phyloP scores from a whole-genome alignment of 495 filamentous ascomycete species.

The Aeminium ludgeri region DNA sequence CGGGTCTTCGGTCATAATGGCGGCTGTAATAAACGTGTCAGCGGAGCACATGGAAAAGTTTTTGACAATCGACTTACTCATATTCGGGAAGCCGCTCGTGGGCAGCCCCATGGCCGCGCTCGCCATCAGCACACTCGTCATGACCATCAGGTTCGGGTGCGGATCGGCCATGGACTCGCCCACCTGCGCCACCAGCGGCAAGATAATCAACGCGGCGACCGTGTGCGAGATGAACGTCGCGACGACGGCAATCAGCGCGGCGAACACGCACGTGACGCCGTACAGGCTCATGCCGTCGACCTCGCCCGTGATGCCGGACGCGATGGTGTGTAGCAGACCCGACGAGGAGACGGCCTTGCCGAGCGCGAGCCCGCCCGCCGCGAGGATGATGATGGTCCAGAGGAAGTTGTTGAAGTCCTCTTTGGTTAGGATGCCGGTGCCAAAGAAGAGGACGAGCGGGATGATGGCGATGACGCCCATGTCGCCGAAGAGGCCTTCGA shows the following conservation, averaged over 20 bases:
- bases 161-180: constrained; percentile 71
- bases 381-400: constrained; percentile 99
- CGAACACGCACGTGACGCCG: constrained; percentile 72
- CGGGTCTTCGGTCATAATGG: constrained; percentile 97
- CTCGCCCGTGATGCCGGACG: constrained; percentile 47
- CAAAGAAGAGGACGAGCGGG: constrained; percentile 89
- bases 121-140: constrained; percentile 58
- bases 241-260: constrained; percentile 70
- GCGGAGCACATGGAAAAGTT: neutral
- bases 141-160: constrained; percentile 87
- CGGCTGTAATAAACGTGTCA: constrained; percentile 35
- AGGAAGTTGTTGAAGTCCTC: constrained; percentile 99
- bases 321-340: constrained; percentile 81
- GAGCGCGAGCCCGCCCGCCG: constrained; percentile 79
- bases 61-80: constrained; percentile 85
- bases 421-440: constrained; percentile 91
- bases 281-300: constrained; percentile 76
- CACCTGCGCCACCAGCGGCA: constrained; percentile 76
- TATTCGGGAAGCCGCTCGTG: constrained; percentile 94
- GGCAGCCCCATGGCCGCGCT: constrained; percentile 74
- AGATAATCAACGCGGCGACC: constrained; percentile 84
- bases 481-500: constrained; percentile 78
- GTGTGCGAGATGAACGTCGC: constrained; percentile 98
- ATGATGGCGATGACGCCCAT: constrained; percentile 98
- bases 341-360: constrained; percentile 91